A percentile compares a stretch with the other conserved stretches of the same genome.
These are phyloP conservation scores for Umbelopsis isabellina DNA, from an alignment of 192 early-diverging fungal genomes.

Conservation along the genomic window DNA sequence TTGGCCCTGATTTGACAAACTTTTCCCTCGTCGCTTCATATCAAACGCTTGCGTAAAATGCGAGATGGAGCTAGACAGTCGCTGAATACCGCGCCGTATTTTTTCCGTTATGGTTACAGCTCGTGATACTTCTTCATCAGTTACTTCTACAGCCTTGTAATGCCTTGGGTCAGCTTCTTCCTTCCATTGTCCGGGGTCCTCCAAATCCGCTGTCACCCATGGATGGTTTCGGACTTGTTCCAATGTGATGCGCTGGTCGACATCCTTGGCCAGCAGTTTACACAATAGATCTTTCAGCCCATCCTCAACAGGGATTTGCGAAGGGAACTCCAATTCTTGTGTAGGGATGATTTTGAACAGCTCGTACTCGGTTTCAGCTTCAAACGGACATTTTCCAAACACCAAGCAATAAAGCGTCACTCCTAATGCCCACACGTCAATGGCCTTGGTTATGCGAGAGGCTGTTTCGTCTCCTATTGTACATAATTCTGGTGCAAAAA, in stretches of 20 bases:
- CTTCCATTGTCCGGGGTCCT: constrained; percentile 72
- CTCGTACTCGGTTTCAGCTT: constrained; percentile 94
- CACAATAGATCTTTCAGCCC: constrained; percentile 74
- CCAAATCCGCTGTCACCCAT: constrained; percentile 82
- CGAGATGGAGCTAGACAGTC: constrained; percentile 8
- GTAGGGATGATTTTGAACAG: constrained; percentile 90
- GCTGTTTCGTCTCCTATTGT: constrained; percentile 30
- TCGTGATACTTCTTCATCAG: constrained; percentile 82
- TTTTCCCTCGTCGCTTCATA: constrained; percentile 18
- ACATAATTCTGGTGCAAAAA: constrained; percentile 98
- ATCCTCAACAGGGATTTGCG: constrained; percentile 45
- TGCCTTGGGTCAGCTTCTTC: constrained; percentile 74
- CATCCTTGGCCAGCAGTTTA: constrained; percentile 86
- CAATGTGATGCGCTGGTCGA: constrained; percentile 78
- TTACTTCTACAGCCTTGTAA: constrained; percentile 73
- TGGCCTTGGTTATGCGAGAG: constrained; percentile 77
- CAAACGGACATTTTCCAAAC: constrained; percentile 91
- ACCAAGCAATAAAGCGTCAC: constrained; percentile 95
- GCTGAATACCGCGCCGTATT: constrained; percentile 3
- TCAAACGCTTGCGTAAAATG: constrained; percentile 20
- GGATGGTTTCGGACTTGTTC: constrained; percentile 90
- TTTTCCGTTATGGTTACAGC: constrained; percentile 70
- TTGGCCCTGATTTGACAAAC: not conserved
- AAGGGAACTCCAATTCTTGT: constrained; percentile 61
- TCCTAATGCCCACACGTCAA: constrained; percentile 98